These are phyloP conservation scores for Ogataea philodendri DNA, from an alignment of 805 yeast species.

Conservation along the genomic window DNA sequence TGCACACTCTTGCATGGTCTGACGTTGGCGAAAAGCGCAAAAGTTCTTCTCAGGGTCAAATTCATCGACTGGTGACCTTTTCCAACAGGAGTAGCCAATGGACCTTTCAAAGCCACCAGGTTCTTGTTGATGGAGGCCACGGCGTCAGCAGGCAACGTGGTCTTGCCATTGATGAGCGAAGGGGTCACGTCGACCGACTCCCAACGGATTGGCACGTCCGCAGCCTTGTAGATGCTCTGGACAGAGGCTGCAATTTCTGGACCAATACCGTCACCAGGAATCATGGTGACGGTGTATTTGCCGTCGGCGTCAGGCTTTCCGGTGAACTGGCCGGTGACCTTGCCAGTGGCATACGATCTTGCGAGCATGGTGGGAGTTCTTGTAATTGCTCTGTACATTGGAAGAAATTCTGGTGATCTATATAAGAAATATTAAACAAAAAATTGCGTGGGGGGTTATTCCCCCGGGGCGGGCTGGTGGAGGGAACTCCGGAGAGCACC, in stretches of 20 bases:
- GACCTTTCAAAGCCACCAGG: constrained; percentile 96
- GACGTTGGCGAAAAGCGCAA: constrained; percentile 93
- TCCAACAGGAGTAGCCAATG: constrained; percentile 97
- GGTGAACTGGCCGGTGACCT: constrained; percentile 61
- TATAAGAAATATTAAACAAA: not conserved
- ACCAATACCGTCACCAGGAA: constrained; percentile 99
- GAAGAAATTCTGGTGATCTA: constrained; percentile 6
- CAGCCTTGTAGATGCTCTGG: constrained; percentile 89
- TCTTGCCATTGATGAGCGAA: constrained; percentile 82
- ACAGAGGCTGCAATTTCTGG: constrained; percentile 93
- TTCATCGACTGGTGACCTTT: constrained; percentile 98
- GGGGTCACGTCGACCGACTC: constrained; percentile 97
- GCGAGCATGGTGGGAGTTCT: constrained; percentile 19
- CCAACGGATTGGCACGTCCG: constrained; percentile 95
- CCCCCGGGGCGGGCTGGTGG: too few species aligned
- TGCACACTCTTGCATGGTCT: constrained; percentile 93
- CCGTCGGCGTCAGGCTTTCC: constrained; percentile 71
- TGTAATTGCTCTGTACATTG: constrained; percentile 13
- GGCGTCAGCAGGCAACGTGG: constrained; percentile 90
- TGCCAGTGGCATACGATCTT: constrained; percentile 38
- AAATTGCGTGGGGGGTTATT: not conserved
- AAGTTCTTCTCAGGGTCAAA: constrained; percentile 95
- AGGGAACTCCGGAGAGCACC: too few species aligned
- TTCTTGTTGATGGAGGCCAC: constrained; percentile 90
- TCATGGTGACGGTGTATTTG: constrained; percentile 88